Conservation (phyloP, 108 stramenopile genomes). For the Nitzschia palea region DNA sequence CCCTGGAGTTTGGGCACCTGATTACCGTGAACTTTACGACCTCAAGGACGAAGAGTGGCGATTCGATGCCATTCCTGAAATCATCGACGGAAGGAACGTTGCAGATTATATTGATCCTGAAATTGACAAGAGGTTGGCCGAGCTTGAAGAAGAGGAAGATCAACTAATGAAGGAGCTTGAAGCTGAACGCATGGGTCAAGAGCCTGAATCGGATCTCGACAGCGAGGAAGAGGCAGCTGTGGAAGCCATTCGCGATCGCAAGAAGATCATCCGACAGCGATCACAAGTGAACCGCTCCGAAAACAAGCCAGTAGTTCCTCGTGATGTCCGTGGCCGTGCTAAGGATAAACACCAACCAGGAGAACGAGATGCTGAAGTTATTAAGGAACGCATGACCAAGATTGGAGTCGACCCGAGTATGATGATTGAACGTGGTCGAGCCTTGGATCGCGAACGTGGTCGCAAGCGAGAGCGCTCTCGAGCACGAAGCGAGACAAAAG, state of each 20-base stretch:
- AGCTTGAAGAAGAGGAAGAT: slow-evolving; percentile 91
- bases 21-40: slow-evolving; percentile 94
- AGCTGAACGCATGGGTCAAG: slow-evolving; percentile 82
- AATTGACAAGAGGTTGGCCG: slow-evolving; percentile 81
- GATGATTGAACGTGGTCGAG: slow-evolving; percentile 77
- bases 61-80: slow-evolving; percentile 96
- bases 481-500: slow-evolving; percentile 17
- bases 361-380: slow-evolving; percentile 52
- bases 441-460: slow-evolving; percentile 56
- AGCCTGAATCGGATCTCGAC: slow-evolving; percentile 79
- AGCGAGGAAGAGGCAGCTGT: slow-evolving; percentile 82
- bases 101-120: slow-evolving; percentile 95
- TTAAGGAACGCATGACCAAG: slow-evolving; percentile 66
- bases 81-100: slow-evolving; percentile 99
- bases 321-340: slow-evolving; percentile 59
- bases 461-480: slow-evolving; percentile 61
- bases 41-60: slow-evolving; percentile 91
- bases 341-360: slow-evolving; percentile 74
- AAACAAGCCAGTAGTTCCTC: slow-evolving; percentile 73
- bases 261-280: slow-evolving; percentile 59
- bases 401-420: slow-evolving; percentile 69
- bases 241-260: slow-evolving; percentile 72
- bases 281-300: slow-evolving; percentile 57
- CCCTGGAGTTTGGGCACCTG: slow-evolving; percentile 95
- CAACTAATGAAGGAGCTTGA: slow-evolving; percentile 76